Base-by-base conservation (phyloP, 805 yeast genomes). In the Hermanozyma aechmeae region DNA sequence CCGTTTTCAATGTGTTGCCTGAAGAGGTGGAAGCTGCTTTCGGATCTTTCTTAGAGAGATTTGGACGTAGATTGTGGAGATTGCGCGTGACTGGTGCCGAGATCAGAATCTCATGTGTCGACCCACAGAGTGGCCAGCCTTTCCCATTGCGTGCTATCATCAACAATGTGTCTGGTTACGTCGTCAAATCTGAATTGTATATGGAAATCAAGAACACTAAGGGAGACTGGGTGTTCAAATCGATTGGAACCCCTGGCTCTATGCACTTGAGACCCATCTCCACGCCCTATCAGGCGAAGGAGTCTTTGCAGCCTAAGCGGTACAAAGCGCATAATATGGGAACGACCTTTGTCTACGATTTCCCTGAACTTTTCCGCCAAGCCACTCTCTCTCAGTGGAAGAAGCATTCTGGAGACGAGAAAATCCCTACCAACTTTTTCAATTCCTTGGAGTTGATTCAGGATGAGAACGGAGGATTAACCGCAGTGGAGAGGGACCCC, bases 271-370 rank as follows among this genome's bases (percentile, higher is more conserved):
- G 97, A 61, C 81, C 96, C 25, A 86, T 92, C 50, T 79, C 87
- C 27, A 84, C 96, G 29, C 96, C 96, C 28, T 93, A 92, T 54
- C 94, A 97, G 34, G 95, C 93, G 18, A 92, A 92, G 68, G 98
- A 92, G 63, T 87, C 94, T 65, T 71, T 92, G 50, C 98, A 92
- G 67, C 96, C 97, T 47, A 92, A 92, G 62, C 85, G 99, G 64
- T 93, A 93, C 69, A 83, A 80, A 66, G 99, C 99, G 28, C 97
- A 92, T 60, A 71, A 84, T 48, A 81, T 92, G 87, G 98, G 98
- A 40, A 92, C 99, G 13, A 87, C 98, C 8, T 92, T 85, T 52
- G 96, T 85, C 28, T 92, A 93, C 51, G 99, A 92, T 60, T 93
- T 92, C 92, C 98, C 99, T 30, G 98, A 92, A 56, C 65, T 92